These are phyloP conservation scores for Tolypocladium tundrense DNA, from an alignment of 2,329 filamentous ascomycete genomes.

Conservation along the genomic window DNA sequence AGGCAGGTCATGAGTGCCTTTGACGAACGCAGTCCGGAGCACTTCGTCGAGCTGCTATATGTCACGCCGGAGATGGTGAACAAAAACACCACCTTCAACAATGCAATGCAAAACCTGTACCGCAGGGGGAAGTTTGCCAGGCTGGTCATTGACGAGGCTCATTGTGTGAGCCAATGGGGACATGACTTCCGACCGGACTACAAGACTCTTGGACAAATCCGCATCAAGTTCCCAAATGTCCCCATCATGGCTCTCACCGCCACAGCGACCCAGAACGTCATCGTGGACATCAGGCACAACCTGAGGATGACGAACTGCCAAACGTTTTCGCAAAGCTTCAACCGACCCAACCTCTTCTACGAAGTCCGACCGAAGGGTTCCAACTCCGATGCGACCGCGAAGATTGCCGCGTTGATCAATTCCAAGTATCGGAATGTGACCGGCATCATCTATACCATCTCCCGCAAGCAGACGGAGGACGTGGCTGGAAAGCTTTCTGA, in stretches of 20 bases:
- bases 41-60: conserved; percentile 78
- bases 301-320: conserved; percentile 72
- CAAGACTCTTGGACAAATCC: conserved; percentile 69
- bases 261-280: conserved; percentile 88
- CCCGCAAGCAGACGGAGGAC: conserved; percentile 70
- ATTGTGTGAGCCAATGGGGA: conserved; percentile 98
- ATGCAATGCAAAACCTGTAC: conserved; percentile 58
- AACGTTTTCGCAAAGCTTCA: conserved; percentile 87
- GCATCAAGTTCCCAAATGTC: conserved; percentile 62
- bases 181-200: conserved; percentile 97
- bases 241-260: conserved; percentile 93
- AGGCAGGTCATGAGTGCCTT: conserved; percentile 56
- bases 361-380: conserved; percentile 67
- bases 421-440: conserved; percentile 59
- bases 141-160: conserved; percentile 96
- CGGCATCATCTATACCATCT: conserved; percentile 90
- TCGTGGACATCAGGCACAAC: conserved; percentile 83
- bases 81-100: conserved; percentile 62
- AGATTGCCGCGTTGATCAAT: conserved; percentile 58
- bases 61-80: conserved; percentile 95
- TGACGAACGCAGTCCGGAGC: conserved; percentile 54
- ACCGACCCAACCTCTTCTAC: conserved; percentile 88
- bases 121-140: conserved; percentile 64
- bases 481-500: conserved; percentile 61
- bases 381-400: conserved; percentile 29